Evolutionary conservation across 2,329 filamentous ascomycete species (phyloP).

Genomic region (Kalmusia sp.): DNA sequence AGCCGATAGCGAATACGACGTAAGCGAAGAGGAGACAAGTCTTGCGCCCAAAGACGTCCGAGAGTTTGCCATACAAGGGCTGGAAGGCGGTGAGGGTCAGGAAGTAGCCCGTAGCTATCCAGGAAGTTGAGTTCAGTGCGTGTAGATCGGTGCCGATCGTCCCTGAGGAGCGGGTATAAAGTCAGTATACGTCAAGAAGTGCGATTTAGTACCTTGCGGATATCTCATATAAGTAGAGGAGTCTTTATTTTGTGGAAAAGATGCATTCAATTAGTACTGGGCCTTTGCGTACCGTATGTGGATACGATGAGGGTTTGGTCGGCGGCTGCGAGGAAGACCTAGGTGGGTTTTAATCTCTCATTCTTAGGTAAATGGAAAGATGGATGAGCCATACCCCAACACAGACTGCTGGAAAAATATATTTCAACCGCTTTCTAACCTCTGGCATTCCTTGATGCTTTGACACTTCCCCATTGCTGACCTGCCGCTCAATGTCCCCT

Average conservation of each 20-base stretch:
- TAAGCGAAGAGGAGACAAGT: conserved; percentile 70
- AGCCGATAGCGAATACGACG: conserved; percentile 69
- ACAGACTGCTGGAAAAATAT: conserved; percentile 67
- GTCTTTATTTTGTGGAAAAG: too few species aligned
- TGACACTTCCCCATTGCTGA: conserved; percentile 36
- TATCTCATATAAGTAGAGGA: too few species aligned
- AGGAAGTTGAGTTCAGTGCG: conserved; percentile 76
- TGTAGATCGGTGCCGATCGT: conserved; percentile 78
- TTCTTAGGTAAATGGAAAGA: not conserved
- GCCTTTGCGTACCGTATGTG: too few species aligned
- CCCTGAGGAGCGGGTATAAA: too few species aligned
- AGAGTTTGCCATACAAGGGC: conserved; percentile 74
- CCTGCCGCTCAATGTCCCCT: conserved; percentile 45
- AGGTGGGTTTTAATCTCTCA: conserved; percentile 7
- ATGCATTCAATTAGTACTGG: too few species aligned
- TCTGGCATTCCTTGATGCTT: conserved; percentile 57
- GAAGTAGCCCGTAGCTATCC: conserved; percentile 75
- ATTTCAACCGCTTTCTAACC: conserved; percentile 59
- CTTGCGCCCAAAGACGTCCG: conserved; percentile 75
- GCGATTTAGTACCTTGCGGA: too few species aligned
- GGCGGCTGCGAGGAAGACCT: conserved; percentile 74
- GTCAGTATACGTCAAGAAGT: too few species aligned
- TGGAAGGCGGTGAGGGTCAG: conserved; percentile 78
- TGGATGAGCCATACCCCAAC: conserved; percentile 61
- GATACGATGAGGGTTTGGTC: conserved; percentile 81